Percentiles rank a stretch among this genome's conserved stretches.
Evolutionary conservation across 805 yeast genomes (phyloP).

Genomic region (Wickerhamomyces bovis): DNA sequence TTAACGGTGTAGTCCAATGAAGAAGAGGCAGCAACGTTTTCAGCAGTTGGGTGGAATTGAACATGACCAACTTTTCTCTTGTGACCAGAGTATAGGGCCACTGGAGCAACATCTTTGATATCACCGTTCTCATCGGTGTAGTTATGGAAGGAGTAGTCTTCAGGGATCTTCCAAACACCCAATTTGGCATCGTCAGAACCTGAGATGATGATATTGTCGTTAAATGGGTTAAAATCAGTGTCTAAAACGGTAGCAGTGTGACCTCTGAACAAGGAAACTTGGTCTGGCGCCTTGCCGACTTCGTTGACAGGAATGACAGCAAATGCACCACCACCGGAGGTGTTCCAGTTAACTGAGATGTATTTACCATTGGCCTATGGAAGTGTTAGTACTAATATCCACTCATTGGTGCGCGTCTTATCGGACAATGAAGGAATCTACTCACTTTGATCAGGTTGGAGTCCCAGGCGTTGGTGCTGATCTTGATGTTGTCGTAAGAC

Average conservation of each 20-base stretch:
- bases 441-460: constrained; percentile 69
- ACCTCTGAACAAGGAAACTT: constrained; percentile 89
- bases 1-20: constrained; percentile 89
- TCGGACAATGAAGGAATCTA: neutral
- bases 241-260: constrained; percentile 94
- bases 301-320: constrained; percentile 85
- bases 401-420: neutral
- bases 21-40: constrained; percentile 80
- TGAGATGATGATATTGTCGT: constrained; percentile 67
- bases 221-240: constrained; percentile 92
- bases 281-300: constrained; percentile 89
- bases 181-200: constrained; percentile 80
- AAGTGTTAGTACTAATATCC: neutral
- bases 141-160: constrained; percentile 65
- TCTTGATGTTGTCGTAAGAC: constrained; percentile 46
- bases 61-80: constrained; percentile 91
- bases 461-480: constrained; percentile 94
- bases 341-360: constrained; percentile 83
- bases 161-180: constrained; percentile 84
- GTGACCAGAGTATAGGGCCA: constrained; percentile 74
- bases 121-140: constrained; percentile 50
- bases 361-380: constrained; percentile 69
- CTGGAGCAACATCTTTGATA: constrained; percentile 65
- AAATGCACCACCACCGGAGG: constrained; percentile 97
- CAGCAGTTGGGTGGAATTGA: constrained; percentile 82